Percentiles rank a stretch among this genome's conserved stretches.
Conservation (phyloP, 2,329 filamentous ascomycete species). For the Cercospora sp. region DNA sequence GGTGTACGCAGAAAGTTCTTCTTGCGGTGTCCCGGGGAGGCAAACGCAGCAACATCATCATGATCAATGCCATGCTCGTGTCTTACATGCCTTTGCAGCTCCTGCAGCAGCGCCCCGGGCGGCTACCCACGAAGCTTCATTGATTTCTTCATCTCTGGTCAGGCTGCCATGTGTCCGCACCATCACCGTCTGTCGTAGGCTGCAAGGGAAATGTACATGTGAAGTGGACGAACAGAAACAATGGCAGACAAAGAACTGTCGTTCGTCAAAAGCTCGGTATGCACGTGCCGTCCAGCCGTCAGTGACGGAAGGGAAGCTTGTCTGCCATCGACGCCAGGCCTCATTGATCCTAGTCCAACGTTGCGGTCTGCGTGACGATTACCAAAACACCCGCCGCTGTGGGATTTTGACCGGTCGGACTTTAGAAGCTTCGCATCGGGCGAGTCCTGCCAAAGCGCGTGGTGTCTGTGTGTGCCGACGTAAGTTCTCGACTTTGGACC, state of each 20-base stretch:
- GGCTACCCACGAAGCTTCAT: slow-evolving; percentile 70
- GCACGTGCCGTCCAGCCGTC: background rate
- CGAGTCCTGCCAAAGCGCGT: background rate
- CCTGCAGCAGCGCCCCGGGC: slow-evolving; percentile 60
- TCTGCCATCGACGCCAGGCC: background rate
- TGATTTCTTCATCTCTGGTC: slow-evolving; percentile 63
- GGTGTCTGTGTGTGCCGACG: background rate
- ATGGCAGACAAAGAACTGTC: background rate
- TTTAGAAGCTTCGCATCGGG: slow-evolving; percentile 1
- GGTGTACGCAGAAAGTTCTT: background rate
- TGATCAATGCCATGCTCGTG: background rate
- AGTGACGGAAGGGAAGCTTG: background rate
- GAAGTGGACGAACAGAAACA: background rate
- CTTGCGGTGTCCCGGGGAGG: background rate
- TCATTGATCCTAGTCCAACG: background rate
- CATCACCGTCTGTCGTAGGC: slow-evolving; percentile 11
- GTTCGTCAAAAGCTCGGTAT: background rate
- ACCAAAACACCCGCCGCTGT: slow-evolving; percentile 2
- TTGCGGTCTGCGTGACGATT: slow-evolving; percentile 4
- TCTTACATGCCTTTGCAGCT: slow-evolving; percentile 15
- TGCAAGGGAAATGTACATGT: background rate
- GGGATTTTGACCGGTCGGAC: slow-evolving; percentile 4
- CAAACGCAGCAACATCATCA: background rate
- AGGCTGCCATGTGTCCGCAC: slow-evolving; percentile 54
- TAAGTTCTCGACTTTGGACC: background rate